phyloP scores from a whole-genome alignment of 2,329 filamentous ascomycete species.

The Curvularia verruculosa region DNA sequence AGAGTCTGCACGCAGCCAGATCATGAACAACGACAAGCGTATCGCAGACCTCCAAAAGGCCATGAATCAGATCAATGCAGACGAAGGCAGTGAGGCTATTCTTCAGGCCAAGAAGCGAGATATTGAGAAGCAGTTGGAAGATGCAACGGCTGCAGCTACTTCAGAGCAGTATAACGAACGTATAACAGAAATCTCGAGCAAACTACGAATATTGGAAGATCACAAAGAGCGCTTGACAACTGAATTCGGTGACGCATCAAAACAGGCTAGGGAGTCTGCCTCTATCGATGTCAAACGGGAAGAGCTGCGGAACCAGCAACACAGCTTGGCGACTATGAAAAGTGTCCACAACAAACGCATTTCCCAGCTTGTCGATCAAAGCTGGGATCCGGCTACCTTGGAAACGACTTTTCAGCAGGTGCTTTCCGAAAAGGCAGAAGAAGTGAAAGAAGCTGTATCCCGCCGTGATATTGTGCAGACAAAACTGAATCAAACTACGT shows the following conservation, averaged over 20 bases:
- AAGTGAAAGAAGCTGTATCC: constrained; percentile 69
- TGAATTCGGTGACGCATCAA: constrained; percentile 85
- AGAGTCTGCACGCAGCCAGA: constrained; percentile 72
- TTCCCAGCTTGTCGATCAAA: constrained; percentile 64
- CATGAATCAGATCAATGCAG: constrained; percentile 74
- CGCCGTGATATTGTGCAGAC: constrained; percentile 72
- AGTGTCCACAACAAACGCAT: constrained; percentile 77
- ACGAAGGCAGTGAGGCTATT: constrained; percentile 82
- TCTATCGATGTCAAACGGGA: constrained; percentile 83
- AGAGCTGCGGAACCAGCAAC: constrained; percentile 74
- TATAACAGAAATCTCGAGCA: constrained; percentile 68
- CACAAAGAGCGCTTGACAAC: constrained; percentile 73
- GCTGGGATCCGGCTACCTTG: constrained; percentile 73
- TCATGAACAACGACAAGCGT: constrained; percentile 74
- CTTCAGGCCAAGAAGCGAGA: constrained; percentile 77
- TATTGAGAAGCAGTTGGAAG: constrained; percentile 66
- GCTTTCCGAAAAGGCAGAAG: constrained; percentile 62
- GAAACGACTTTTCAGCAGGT: constrained; percentile 72
- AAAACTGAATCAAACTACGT: constrained; percentile 78
- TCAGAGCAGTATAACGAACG: constrained; percentile 72
- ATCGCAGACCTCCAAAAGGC: constrained; percentile 69
- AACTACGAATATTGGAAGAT: constrained; percentile 72
- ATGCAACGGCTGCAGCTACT: constrained; percentile 67
- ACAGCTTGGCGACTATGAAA: constrained; percentile 77
- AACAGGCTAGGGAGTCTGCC: constrained; percentile 80